These are phyloP conservation scores for Kingdonia uniflora DNA, from an alignment of 164 flowering plant species.

Conservation along the genomic window DNA sequence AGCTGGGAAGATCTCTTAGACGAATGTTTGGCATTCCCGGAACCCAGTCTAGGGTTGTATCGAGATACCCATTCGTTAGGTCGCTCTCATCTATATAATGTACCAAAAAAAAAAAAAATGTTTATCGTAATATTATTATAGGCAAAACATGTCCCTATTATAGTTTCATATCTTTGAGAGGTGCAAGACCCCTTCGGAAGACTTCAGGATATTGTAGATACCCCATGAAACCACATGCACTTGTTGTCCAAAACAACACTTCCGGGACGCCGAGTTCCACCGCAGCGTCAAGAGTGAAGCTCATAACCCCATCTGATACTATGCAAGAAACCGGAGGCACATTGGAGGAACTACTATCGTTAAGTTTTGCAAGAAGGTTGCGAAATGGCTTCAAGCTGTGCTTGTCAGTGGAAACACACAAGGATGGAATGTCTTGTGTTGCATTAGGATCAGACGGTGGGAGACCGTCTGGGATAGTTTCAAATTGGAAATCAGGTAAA, in stretches of 20 bases:
- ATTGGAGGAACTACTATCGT: not conserved
- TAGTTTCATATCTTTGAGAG: no score
- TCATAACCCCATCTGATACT: not conserved
- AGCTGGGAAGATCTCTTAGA: conserved; percentile 1
- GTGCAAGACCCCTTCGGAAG: no score
- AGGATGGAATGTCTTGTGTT: not conserved
- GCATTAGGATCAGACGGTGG: not conserved
- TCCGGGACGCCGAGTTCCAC: not conserved
- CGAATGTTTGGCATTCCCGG: not conserved
- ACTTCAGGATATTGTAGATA: not conserved
- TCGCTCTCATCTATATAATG: not conserved
- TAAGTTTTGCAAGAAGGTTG: not conserved
- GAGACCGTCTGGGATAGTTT: not conserved
- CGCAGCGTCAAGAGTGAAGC: not conserved
- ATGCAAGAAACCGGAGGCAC: not conserved
- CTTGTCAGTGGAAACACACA: not conserved
- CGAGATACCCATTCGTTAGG: conserved; percentile 1
- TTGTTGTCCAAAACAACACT: not conserved
- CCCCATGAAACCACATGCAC: conserved; percentile 3
- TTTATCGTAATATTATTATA: no score
- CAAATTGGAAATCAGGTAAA: not conserved
- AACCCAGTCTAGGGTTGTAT: not conserved
- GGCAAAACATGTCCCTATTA: no score
- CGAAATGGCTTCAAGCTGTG: not conserved
- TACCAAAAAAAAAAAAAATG: no score